A percentile compares a stretch with the other conserved stretches of the same genome.
Conservation (phyloP, 306 rosid genomes). For the Prunus kanzakura region DNA sequence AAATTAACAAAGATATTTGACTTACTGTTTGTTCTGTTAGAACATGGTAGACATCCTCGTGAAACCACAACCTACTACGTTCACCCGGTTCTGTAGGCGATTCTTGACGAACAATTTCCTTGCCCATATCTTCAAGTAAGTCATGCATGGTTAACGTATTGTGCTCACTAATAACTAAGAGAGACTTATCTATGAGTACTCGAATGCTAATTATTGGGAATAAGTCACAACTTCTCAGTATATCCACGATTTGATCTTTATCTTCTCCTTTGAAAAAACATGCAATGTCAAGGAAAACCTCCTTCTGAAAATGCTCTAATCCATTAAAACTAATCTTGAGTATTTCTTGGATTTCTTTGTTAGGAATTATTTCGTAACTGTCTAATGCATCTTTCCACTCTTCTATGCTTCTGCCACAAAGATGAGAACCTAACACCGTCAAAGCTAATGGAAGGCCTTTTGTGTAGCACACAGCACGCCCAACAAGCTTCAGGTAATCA, state of each 20-base stretch:
- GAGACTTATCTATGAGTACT: neutral
- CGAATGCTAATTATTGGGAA: neutral
- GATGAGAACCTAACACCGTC: neutral
- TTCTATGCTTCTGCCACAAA: neutral
- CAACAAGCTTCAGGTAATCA: too few relatives aligned
- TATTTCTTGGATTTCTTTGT: neutral
- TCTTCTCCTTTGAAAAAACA: neutral
- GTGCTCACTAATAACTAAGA: neutral
- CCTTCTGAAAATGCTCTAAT: neutral
- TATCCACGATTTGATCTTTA: neutral
- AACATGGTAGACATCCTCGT: constrained; percentile 26
- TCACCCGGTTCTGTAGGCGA: constrained; percentile 19
- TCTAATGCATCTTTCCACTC: neutral
- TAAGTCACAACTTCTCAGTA: neutral
- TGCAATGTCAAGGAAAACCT: neutral
- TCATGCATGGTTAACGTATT: neutral
- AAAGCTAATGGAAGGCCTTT: neutral
- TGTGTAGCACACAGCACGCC: neutral
- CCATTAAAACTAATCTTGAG: neutral
- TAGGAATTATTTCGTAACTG: neutral
- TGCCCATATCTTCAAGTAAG: neutral
- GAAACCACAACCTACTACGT: constrained; percentile 34
- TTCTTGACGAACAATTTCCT: neutral
- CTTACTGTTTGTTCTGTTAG: constrained; percentile 8
- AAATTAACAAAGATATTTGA: neutral